A percentile compares a stretch with the other conserved stretches of the same genome.
These are phyloP conservation scores for Hamigera avellanea DNA, from an alignment of 495 filamentous ascomycete genomes.

Conservation along the genomic window DNA sequence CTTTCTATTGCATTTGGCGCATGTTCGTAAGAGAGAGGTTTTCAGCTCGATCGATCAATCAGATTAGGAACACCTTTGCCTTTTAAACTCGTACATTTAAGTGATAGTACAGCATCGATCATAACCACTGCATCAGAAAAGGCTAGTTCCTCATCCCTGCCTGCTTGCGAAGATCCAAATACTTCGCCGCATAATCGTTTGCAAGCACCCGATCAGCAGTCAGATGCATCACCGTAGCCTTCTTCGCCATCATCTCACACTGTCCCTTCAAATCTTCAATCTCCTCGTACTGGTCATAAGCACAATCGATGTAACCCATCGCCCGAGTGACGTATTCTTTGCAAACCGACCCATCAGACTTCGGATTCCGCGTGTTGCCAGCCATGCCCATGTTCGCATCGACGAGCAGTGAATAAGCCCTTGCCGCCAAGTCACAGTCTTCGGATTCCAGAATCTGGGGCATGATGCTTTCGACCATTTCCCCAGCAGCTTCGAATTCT, in stretches of 20 bases:
- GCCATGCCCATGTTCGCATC: slow-evolving; percentile 81
- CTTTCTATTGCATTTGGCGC: too few species aligned
- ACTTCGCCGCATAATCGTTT: slow-evolving; percentile 64
- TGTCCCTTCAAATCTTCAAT: slow-evolving; percentile 65
- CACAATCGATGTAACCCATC: slow-evolving; percentile 54
- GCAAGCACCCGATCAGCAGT: slow-evolving; percentile 59
- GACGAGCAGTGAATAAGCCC: slow-evolving; percentile 62
- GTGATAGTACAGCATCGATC: too few species aligned
- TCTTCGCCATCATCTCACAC: slow-evolving; percentile 79
- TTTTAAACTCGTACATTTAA: too few species aligned
- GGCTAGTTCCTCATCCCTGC: slow-evolving; percentile 3
- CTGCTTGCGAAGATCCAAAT: slow-evolving; percentile 45
- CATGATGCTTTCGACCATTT: slow-evolving; percentile 60
- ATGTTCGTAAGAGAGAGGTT: too few species aligned
- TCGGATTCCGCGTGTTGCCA: slow-evolving; percentile 30
- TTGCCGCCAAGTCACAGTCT: slow-evolving; percentile 50
- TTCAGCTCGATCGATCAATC: too few species aligned
- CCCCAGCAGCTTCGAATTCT: slow-evolving; percentile 62
- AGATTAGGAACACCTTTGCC: too few species aligned
- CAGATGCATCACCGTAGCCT: slow-evolving; percentile 67
- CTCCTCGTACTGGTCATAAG: slow-evolving; percentile 55
- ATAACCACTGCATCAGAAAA: slow-evolving; percentile 1
- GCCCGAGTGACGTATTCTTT: slow-evolving; percentile 54
- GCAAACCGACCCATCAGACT: slow-evolving; percentile 15
- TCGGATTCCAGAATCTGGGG: slow-evolving; percentile 76